Percentiles rank a stretch among this genome's conserved stretches.
These are phyloP conservation scores for Chaetomium strumarium DNA, from an alignment of 2,329 filamentous ascomycete species.

Conservation along the genomic window DNA sequence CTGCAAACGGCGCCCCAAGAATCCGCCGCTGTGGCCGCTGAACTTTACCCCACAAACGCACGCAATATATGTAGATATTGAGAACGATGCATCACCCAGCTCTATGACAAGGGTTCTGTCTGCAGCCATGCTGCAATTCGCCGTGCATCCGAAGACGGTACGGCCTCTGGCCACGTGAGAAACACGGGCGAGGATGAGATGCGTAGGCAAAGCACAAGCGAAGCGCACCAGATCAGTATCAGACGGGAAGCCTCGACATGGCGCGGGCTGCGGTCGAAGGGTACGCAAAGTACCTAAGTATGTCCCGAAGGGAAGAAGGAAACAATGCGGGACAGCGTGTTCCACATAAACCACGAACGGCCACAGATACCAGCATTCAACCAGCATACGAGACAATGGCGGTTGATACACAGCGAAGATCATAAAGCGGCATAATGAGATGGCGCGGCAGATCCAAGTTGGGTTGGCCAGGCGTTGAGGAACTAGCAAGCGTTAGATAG, in stretches of 20 bases:
- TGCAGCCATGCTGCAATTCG: not conserved
- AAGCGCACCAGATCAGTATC: not conserved
- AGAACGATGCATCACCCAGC: conserved; percentile 13
- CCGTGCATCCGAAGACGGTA: not conserved
- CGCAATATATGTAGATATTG: conserved; percentile 24
- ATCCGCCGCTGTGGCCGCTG: conserved; percentile 8
- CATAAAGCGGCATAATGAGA: conserved; percentile 21
- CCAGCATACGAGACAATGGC: conserved; percentile 11
- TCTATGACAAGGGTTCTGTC: conserved; percentile 7
- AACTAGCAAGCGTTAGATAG: not conserved
- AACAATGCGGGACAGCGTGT: not conserved
- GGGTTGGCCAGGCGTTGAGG: not conserved
- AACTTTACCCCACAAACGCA: conserved; percentile 28
- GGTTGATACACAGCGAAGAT: conserved; percentile 18
- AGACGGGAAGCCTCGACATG: too few species aligned
- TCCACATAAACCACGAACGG: conserved; percentile 6
- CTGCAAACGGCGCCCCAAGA: conserved; percentile 11
- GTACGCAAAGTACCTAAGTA: not conserved
- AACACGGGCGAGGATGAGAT: not conserved
- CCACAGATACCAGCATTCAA: not conserved
- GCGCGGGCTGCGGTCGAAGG: not conserved
- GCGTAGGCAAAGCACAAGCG: conserved; percentile 13
- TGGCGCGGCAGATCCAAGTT: conserved; percentile 16
- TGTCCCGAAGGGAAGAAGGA: not conserved
- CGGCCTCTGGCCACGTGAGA: conserved; percentile 16